Evolutionary conservation across 2,329 filamentous ascomycete species (phyloP), one percentile per base, ranked within the genome.

Genomic region (Aureobasidium mangrovei): DNA sequence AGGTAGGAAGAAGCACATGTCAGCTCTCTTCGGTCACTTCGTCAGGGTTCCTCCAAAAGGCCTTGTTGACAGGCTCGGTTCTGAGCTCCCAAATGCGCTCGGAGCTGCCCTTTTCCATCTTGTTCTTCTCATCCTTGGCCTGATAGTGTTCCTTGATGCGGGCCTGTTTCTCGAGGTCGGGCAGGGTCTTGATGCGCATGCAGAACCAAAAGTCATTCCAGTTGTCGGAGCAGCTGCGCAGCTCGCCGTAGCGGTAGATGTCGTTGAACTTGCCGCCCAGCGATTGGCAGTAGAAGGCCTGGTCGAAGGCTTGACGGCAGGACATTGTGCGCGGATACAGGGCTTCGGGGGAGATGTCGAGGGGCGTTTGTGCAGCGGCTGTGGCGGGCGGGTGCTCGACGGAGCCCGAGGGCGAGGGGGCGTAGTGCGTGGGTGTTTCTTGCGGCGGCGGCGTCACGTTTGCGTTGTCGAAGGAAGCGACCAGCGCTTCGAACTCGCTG

Each of bases 141-240:
- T 81, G 76, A 70, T 91, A 88, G 69, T 84, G 81, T 45, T 82
- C 81, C 57, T 76, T 75, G 54, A 94, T 78, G 62, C 72, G 66
- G 59, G 71, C 78, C 57, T 79, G 82, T 63, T 82, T 81, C 60
- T 82, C 73, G 41, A 77, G 71, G 27, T 80, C 78, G 0, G 77
- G 69, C 64, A 82, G 82, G 2, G 78, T 77, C 63, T 85, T 83
- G 36, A 83, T 84, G 60, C 88, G 84, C 91, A 97, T 96, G 76
- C 93, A 98, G 73, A 96, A 91, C 87, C 91, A 95, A 71, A 95
- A 97, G 70, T 95, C 88, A 58, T 85, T 80, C 90, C 91, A 96
- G 59, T 90, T 84, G 61, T 94, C 86, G 58, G 77, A 81, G 76
- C 93, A 98, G 3, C 80, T 78, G 42, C 85, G 81, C 64, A 95